phyloP scores from a whole-genome alignment of 1,139 yeast genomes.

The Scheffersomyces lignicola region DNA sequence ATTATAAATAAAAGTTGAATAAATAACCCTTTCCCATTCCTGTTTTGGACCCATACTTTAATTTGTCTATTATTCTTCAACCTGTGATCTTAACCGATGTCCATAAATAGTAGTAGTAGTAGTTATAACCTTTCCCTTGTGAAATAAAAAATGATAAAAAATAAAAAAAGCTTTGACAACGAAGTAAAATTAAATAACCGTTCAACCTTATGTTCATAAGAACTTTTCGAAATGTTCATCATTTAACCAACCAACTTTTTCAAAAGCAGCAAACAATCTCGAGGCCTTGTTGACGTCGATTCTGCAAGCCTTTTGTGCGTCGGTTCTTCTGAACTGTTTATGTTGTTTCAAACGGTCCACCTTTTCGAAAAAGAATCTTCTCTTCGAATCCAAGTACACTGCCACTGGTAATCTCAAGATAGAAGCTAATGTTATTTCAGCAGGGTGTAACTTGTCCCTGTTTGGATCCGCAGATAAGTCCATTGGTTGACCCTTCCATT shows the following conservation, averaged over 20 bases:
- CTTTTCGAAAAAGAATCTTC: slow-evolving; percentile 86
- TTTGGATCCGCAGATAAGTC: slow-evolving; percentile 79
- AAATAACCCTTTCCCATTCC: too few relatives aligned
- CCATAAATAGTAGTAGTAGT: too few relatives aligned
- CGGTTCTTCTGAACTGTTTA: slow-evolving; percentile 91
- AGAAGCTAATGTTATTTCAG: slow-evolving; percentile 85
- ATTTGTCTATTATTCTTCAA: too few relatives aligned
- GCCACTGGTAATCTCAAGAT: slow-evolving; percentile 86
- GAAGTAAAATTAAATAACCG: slow-evolving; percentile 1
- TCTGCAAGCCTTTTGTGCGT: slow-evolving; percentile 95
- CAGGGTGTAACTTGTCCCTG: slow-evolving; percentile 74
- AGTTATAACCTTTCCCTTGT: too few relatives aligned
- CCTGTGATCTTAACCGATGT: too few relatives aligned
- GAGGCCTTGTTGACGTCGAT: slow-evolving; percentile 97
- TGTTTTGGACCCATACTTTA: too few relatives aligned
- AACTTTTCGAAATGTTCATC: slow-evolving; percentile 68
- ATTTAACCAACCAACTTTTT: slow-evolving; percentile 92
- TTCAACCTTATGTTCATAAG: slow-evolving; percentile 10
- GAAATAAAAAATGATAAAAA: not conserved
- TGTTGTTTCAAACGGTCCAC: slow-evolving; percentile 73
- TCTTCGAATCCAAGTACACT: slow-evolving; percentile 86
- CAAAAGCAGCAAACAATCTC: slow-evolving; percentile 87
- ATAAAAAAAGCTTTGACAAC: not conserved
- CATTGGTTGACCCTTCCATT: slow-evolving; percentile 99
- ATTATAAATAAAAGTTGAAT: too few relatives aligned